Evolutionary conservation across 441 rosid genomes (phyloP).

Genomic region (Breynia disticha): DNA sequence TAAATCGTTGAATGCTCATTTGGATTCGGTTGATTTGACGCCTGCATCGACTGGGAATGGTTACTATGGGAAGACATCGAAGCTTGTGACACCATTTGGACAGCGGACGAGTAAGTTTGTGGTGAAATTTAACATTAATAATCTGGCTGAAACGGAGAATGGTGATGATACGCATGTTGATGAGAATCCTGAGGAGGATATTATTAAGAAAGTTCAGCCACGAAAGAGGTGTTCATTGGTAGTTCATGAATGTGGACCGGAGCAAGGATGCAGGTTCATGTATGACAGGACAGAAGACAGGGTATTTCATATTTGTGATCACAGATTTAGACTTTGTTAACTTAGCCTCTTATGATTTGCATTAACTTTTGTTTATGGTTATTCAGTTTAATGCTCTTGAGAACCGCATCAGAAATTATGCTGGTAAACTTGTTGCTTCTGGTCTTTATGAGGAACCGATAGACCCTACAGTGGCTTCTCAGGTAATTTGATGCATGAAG

Average conservation of each 20-base stretch:
- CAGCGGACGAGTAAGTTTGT: slow-evolving; percentile 58
- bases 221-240: slow-evolving; percentile 50
- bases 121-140: slow-evolving; percentile 51
- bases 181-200: slow-evolving; percentile 53
- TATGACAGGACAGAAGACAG: slow-evolving; percentile 78
- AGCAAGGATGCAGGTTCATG: slow-evolving; percentile 85
- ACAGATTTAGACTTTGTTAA: slow-evolving; percentile 5
- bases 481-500: slow-evolving; percentile 35
- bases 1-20: slow-evolving; percentile 28
- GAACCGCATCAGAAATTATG: slow-evolving; percentile 51
- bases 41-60: slow-evolving; percentile 36
- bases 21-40: slow-evolving; percentile 41
- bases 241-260: slow-evolving; percentile 53
- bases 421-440: slow-evolving; percentile 47
- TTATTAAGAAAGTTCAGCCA: slow-evolving; percentile 67
- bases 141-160: slow-evolving; percentile 29
- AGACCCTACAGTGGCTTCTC: slow-evolving; percentile 92
- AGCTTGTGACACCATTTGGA: slow-evolving; percentile 76
- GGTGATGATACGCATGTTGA: slow-evolving; percentile 23
- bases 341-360: slow-evolving; percentile 11
- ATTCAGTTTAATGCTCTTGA: slow-evolving; percentile 70
- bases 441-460: slow-evolving; percentile 61
- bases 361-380: slow-evolving; percentile 11
- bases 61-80: slow-evolving; percentile 50
- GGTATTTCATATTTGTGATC: slow-evolving; percentile 32